Evolutionary conservation across 2,329 filamentous ascomycete species (phyloP).

Genomic region (Pleomassaria siparia): DNA sequence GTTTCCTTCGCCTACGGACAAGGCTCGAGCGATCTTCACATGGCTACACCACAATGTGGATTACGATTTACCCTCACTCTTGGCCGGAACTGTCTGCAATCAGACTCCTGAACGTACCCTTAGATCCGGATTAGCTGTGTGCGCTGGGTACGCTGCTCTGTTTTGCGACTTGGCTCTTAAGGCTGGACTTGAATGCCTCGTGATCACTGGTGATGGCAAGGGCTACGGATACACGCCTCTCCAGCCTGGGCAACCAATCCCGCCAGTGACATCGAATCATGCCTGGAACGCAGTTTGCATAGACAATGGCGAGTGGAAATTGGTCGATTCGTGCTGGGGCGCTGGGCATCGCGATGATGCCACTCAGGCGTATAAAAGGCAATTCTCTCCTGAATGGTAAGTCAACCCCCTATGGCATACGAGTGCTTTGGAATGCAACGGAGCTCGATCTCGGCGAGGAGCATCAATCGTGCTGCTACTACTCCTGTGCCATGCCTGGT

Average conservation of each 20-base stretch:
- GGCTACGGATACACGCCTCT: constrained; percentile 72
- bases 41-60: constrained; percentile 94
- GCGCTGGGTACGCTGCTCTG: constrained; percentile 84
- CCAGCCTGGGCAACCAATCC: constrained; percentile 64
- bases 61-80: constrained; percentile 82
- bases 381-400: constrained; percentile 62
- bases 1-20: constrained; percentile 82
- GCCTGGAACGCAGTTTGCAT: constrained; percentile 94
- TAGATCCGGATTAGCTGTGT: constrained; percentile 78
- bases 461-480: too few species aligned
- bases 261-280: constrained; percentile 67
- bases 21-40: constrained; percentile 87
- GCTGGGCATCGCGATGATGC: constrained; percentile 66
- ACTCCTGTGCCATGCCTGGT: too few species aligned
- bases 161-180: constrained; percentile 77
- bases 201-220: constrained; percentile 81
- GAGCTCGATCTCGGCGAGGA: too few species aligned
- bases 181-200: constrained; percentile 75
- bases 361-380: constrained; percentile 63
- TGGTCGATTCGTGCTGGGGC: constrained; percentile 92
- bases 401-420: too few species aligned
- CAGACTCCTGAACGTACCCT: constrained; percentile 74
- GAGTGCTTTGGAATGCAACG: too few species aligned
- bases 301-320: constrained; percentile 85
- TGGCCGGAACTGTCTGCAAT: constrained; percentile 66